Conservation (phyloP, 805 yeast genomes). For the Kuraishia floccosa region DNA sequence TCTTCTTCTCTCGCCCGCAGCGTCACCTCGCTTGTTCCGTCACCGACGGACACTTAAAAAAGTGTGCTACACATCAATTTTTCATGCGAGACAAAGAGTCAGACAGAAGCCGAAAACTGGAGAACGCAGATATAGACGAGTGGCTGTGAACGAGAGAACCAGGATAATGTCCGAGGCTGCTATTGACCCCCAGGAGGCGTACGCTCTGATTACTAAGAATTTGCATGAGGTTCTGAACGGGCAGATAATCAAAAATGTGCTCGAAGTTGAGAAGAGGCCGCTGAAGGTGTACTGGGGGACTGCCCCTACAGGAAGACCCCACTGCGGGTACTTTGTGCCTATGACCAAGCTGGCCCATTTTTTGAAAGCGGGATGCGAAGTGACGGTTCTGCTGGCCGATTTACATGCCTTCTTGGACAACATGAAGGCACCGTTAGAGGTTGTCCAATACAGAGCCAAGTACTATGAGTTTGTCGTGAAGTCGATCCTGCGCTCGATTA, state of each 20-base stretch:
- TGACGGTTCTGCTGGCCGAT: constrained; percentile 85
- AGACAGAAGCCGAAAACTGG: no score
- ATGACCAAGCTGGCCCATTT: constrained; percentile 95
- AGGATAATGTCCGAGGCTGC: constrained; percentile 3
- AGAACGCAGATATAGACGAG: no score
- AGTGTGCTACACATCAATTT: no score
- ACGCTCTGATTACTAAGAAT: constrained; percentile 67
- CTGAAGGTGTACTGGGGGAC: constrained; percentile 96
- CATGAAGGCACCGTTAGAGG: constrained; percentile 96
- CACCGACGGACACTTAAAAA: no score
- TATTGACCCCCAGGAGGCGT: constrained; percentile 51
- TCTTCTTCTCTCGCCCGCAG: no score
- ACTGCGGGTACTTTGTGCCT: constrained; percentile 97
- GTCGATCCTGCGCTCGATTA: constrained; percentile 73
- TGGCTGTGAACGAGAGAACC: no score
- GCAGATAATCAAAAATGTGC: constrained; percentile 74
- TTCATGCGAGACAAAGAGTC: no score
- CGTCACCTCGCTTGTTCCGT: no score
- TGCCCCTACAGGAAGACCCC: constrained; percentile 98
- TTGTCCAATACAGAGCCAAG: constrained; percentile 77
- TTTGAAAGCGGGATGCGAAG: constrained; percentile 92
- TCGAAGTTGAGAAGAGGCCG: constrained; percentile 74
- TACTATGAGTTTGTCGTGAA: constrained; percentile 81
- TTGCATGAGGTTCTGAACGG: constrained; percentile 88
- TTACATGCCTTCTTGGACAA: constrained; percentile 94